These are phyloP conservation scores for Ilyonectria destructans DNA, from an alignment of 2,329 filamentous ascomycete genomes.

Conservation along the genomic window DNA sequence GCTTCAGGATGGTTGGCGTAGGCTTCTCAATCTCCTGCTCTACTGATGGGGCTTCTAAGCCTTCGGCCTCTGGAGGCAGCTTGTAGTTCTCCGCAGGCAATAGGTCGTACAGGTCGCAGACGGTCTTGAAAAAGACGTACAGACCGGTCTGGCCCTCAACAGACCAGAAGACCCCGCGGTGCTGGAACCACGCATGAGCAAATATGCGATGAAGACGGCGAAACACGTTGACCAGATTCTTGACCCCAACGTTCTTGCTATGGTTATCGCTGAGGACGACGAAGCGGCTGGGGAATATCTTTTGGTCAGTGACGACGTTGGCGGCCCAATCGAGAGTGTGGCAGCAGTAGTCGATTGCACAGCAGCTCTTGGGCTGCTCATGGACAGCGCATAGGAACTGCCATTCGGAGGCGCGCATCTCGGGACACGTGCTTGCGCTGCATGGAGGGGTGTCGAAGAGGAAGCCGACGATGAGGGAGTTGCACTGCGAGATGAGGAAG, in stretches of 20 bases:
- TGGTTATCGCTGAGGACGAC: constrained; percentile 70
- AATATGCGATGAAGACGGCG: constrained; percentile 96
- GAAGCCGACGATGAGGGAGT: constrained; percentile 92
- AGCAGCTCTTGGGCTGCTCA: constrained; percentile 96
- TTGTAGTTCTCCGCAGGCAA: constrained; percentile 97
- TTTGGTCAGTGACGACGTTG: constrained; percentile 93
- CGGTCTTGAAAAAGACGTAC: constrained; percentile 97
- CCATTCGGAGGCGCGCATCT: constrained; percentile 99
- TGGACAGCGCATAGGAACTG: constrained; percentile 99
- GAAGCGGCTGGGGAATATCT: constrained; percentile 93
- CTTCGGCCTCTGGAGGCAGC: constrained; percentile 92
- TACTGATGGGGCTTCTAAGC: constrained; percentile 71
- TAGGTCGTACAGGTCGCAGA: constrained; percentile 92
- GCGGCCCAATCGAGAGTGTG: constrained; percentile 99
- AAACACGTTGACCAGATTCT: constrained; percentile 96
- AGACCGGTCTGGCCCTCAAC: constrained; percentile 92
- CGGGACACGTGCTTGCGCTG: constrained; percentile 90
- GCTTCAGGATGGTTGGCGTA: constrained; percentile 57
- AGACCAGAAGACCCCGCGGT: constrained; percentile 94
- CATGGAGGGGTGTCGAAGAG: constrained; percentile 93
- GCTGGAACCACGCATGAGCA: constrained; percentile 98
- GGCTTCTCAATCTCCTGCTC: constrained; percentile 61
- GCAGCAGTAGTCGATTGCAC: constrained; percentile 98
- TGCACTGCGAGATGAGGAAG: constrained; percentile 95
- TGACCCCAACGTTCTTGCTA: constrained; percentile 77